These are phyloP conservation scores for Camellia granthamiana DNA, from an alignment of 148 eudicot genomes.

Conservation along the genomic window DNA sequence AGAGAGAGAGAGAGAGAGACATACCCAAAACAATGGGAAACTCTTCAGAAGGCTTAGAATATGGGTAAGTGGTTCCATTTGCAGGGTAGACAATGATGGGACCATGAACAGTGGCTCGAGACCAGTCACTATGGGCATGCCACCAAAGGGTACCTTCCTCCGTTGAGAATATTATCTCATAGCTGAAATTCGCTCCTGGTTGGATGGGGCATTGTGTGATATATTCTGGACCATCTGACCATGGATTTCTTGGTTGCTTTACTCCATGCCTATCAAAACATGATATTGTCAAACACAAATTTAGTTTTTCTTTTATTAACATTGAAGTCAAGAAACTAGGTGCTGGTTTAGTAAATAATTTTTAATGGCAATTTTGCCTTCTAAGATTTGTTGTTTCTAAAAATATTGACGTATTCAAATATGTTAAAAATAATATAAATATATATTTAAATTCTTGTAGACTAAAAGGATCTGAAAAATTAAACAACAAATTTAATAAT, in stretches of 20 bases:
- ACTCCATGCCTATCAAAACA: background rate
- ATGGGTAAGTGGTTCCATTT: background rate
- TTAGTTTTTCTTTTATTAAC: background rate
- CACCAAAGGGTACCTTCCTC: slow-evolving; percentile 12
- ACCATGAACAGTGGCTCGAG: slow-evolving; percentile 12
- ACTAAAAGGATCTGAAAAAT: too few species aligned
- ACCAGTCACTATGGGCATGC: slow-evolving; percentile 12
- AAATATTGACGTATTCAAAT: too few species aligned
- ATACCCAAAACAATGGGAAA: slow-evolving; percentile 9
- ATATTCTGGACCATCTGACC: slow-evolving; percentile 7
- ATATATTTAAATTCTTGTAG: too few species aligned
- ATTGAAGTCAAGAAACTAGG: too few species aligned
- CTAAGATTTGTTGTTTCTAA: too few species aligned
- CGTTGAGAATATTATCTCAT: background rate
- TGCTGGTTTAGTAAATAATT: too few species aligned
- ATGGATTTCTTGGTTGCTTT: slow-evolving; percentile 11
- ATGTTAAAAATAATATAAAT: too few species aligned
- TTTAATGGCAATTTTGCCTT: too few species aligned
- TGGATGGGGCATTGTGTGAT: slow-evolving; percentile 3
- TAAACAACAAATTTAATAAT: too few species aligned
- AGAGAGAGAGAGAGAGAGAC: background rate
- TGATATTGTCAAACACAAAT: background rate
- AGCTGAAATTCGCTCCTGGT: background rate
- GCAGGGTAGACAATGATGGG: background rate
- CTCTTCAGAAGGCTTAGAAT: background rate